phyloP scores from a whole-genome alignment of 768 basidiomycete species.

The Royoungia palumana region DNA sequence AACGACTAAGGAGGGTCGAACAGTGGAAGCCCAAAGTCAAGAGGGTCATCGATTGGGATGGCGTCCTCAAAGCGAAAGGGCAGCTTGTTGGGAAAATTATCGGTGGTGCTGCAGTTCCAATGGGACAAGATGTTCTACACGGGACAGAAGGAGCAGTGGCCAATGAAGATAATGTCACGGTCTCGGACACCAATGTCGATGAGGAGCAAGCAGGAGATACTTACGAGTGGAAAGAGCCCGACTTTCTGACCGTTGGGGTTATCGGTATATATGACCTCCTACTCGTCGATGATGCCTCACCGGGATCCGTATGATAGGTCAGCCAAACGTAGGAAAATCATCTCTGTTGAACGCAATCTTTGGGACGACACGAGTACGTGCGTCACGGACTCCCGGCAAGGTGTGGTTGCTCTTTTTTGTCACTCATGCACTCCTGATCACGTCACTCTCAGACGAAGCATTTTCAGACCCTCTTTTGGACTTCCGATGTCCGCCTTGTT shows the following conservation, averaged over 20 bases:
- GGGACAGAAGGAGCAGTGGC: conserved; percentile 11
- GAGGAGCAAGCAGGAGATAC: conserved; percentile 13
- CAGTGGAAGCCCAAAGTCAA: conserved; percentile 69
- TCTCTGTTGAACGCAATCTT: conserved; percentile 90
- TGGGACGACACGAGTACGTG: conserved; percentile 70
- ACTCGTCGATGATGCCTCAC: background rate
- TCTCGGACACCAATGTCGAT: conserved; percentile 18
- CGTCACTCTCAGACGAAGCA: conserved; percentile 71
- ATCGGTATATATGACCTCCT: conserved; percentile 47
- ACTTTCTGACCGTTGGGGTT: conserved; percentile 74
- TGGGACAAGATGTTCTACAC: conserved; percentile 4
- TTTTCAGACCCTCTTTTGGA: conserved; percentile 92
- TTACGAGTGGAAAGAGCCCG: conserved; percentile 39
- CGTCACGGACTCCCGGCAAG: conserved; percentile 86
- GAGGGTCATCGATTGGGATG: conserved; percentile 70
- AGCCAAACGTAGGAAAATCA: conserved; percentile 96
- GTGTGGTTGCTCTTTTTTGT: conserved; percentile 31
- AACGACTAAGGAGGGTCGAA: conserved; percentile 45
- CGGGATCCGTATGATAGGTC: conserved; percentile 44
- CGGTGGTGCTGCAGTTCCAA: conserved; percentile 40
- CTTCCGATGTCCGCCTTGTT: conserved; percentile 78
- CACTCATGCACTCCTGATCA: background rate
- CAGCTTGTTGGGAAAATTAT: conserved; percentile 45
- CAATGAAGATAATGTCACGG: conserved; percentile 16
- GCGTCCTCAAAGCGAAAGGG: conserved; percentile 44